These are phyloP conservation scores for Chrysanthemum lavandulifolium DNA, from an alignment of 129 eudicot species.

Conservation along the genomic window DNA sequence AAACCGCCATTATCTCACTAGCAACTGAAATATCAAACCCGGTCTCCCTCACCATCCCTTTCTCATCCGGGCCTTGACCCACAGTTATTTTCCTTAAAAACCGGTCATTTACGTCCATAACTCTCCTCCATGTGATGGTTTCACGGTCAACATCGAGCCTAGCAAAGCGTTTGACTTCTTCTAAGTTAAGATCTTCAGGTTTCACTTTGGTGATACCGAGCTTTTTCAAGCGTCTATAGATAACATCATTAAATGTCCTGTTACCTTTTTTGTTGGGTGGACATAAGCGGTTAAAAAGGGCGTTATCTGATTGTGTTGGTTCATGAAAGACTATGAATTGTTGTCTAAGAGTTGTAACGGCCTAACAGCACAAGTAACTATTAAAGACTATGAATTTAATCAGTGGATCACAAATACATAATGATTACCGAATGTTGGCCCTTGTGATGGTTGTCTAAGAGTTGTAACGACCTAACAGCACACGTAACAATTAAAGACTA, in stretches of 20 bases:
- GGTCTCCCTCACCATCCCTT: constrained; percentile 92
- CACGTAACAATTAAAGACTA: constrained; percentile 15
- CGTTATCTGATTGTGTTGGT: too few relatives aligned
- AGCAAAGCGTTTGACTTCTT: constrained; percentile 74
- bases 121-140: constrained; percentile 92
- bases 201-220: constrained; percentile 68
- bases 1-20: constrained; percentile 95
- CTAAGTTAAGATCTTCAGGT: constrained; percentile 80
- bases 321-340: too few relatives aligned
- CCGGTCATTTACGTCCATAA: constrained; percentile 94
- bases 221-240: constrained; percentile 76
- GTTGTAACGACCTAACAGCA: constrained; percentile 70
- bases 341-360: constrained; percentile 3
- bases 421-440: constrained; percentile 97
- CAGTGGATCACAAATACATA: too few relatives aligned
- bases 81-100: too few relatives aligned
- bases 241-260: constrained; percentile 51
- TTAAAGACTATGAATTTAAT: too few relatives aligned
- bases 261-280: too few relatives aligned
- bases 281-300: too few relatives aligned
- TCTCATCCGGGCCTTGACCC: constrained; percentile 42
- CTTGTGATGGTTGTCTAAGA: constrained; percentile 98
- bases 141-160: constrained; percentile 86
- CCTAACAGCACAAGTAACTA: constrained; percentile 97
- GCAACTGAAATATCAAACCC: constrained; percentile 91